Conservation (phyloP, 495 filamentous ascomycete genomes). For the Aspergillus hancockii region DNA sequence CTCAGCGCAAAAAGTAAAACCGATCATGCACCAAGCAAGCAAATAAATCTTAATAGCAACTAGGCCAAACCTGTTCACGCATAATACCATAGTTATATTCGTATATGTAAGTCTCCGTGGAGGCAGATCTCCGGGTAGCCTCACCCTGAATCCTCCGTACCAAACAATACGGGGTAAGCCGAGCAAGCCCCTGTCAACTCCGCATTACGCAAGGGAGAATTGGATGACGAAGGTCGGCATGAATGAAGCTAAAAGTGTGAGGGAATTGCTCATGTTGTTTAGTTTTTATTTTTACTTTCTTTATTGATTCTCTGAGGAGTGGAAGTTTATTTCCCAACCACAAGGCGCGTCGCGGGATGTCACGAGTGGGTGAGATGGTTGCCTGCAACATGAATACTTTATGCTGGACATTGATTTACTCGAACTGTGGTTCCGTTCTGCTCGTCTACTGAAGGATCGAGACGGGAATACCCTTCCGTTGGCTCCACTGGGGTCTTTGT, state of each 20-base stretch:
- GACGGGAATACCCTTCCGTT: background rate
- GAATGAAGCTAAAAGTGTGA: conserved; percentile 1
- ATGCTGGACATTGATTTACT: background rate
- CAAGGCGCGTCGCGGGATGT: background rate
- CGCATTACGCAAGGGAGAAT: conserved; percentile 22
- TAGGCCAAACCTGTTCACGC: background rate
- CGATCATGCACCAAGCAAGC: background rate
- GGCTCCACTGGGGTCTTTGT: background rate
- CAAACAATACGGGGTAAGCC: background rate
- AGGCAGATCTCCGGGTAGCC: conserved; percentile 1
- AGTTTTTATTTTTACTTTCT: too few species aligned
- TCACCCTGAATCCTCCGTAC: background rate
- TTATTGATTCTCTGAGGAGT: background rate
- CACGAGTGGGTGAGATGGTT: background rate
- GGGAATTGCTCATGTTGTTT: background rate
- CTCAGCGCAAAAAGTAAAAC: background rate
- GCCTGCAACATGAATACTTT: conserved; percentile 1
- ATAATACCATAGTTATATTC: background rate
- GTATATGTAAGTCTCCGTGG: background rate
- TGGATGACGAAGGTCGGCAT: conserved; percentile 5
- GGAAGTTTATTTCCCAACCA: background rate
- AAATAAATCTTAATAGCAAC: background rate
- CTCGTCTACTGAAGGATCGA: background rate
- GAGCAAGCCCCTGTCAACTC: conserved; percentile 18
- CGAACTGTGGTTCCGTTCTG: too few species aligned